These are phyloP conservation scores for Saturnispora serradocipensis DNA, from an alignment of 805 yeast species.

Conservation along the genomic window DNA sequence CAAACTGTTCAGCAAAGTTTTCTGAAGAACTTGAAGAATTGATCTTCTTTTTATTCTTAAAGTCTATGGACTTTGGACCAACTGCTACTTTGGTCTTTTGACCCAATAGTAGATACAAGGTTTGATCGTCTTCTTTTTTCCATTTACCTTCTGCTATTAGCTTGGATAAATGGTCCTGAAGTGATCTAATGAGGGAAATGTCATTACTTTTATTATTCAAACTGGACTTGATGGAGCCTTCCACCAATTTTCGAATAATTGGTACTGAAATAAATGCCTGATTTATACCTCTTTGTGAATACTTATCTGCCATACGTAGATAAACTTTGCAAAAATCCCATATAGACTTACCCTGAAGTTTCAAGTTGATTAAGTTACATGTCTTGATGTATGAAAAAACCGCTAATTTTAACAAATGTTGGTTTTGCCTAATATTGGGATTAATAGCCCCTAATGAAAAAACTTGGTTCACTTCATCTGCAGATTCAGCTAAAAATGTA, in stretches of 20 bases:
- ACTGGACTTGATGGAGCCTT: conserved; percentile 43
- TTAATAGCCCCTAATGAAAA: conserved; percentile 66
- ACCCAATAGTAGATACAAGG: conserved; percentile 40
- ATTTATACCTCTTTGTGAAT: conserved; percentile 14
- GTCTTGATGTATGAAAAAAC: conserved; percentile 43
- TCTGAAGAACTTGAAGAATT: neutral
- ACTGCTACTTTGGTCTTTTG: conserved; percentile 18
- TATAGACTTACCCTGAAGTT: conserved; percentile 46
- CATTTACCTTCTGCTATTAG: conserved; percentile 41
- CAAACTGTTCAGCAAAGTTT: conserved; percentile 46
- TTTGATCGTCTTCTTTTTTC: conserved; percentile 34
- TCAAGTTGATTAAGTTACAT: conserved; percentile 47
- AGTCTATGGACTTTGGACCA: conserved; percentile 3
- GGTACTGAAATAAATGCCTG: conserved; percentile 25
- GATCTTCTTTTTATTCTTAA: conserved; percentile 11
- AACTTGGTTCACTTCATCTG: conserved; percentile 50
- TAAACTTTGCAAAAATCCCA: conserved; percentile 61
- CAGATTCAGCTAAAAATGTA: conserved; percentile 50
- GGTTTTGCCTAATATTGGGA: conserved; percentile 52
- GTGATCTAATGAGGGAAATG: conserved; percentile 32
- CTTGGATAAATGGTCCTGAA: conserved; percentile 46
- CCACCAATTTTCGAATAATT: conserved; percentile 42
- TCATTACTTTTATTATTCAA: conserved; percentile 42
- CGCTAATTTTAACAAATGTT: conserved; percentile 36
- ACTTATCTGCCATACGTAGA: conserved; percentile 29